Percentiles rank a stretch among this genome's conserved stretches.
phyloP scores from a whole-genome alignment of 2,329 filamentous ascomycete genomes.

The Colletotrichum australisinense region DNA sequence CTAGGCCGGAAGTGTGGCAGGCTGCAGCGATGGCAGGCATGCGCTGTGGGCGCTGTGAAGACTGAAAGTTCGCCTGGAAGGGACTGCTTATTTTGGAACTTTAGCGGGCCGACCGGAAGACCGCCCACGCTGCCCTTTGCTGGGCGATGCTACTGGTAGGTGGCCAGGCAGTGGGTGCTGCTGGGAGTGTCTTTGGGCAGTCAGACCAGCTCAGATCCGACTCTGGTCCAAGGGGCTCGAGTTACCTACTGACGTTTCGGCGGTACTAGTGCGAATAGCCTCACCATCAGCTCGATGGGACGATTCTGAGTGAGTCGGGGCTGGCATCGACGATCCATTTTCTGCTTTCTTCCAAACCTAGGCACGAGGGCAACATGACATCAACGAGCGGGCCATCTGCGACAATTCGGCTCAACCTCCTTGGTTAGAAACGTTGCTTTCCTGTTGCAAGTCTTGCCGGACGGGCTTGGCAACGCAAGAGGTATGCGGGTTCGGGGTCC shows the following conservation, averaged over 20 bases:
- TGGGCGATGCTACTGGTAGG: neutral
- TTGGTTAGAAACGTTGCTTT: neutral
- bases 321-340: slow-evolving; percentile 1
- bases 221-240: neutral
- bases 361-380: slow-evolving; percentile 8
- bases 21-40: slow-evolving; percentile 6
- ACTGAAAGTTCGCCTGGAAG: neutral
- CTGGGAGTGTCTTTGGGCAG: too few species aligned
- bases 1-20: slow-evolving; percentile 18
- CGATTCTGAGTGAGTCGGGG: neutral
- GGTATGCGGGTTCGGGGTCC: neutral
- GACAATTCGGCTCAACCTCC: slow-evolving; percentile 26
- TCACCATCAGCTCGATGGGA: slow-evolving; percentile 15
- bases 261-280: slow-evolving; percentile 21
- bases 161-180: too few species aligned
- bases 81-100: slow-evolving; percentile 9
- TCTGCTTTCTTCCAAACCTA: neutral
- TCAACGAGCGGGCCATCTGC: slow-evolving; percentile 23
- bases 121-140: neutral
- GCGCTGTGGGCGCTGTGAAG: neutral
- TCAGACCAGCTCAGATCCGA: neutral
- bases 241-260: slow-evolving; percentile 10
- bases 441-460: slow-evolving; percentile 29
- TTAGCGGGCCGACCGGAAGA: neutral
- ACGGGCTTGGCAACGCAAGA: slow-evolving; percentile 4